Conservation (phyloP, 768 basidiomycete genomes). For the Suillus bovinus region DNA sequence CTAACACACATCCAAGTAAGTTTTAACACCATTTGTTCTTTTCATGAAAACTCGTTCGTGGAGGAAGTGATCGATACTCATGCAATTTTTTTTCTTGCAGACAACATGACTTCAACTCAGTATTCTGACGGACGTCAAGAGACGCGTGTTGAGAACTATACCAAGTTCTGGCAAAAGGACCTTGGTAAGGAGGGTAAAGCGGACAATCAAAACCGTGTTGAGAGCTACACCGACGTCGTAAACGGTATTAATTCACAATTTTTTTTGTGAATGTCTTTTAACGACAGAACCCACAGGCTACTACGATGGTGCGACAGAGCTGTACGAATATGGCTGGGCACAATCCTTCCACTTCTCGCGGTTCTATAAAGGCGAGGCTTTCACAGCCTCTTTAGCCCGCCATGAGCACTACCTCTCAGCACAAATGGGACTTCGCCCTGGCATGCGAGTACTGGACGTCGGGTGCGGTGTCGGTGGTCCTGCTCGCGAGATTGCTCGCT, state of each 20-base stretch:
- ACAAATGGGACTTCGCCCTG: conserved; percentile 79
- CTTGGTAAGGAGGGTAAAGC: conserved; percentile 62
- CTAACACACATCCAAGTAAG: background rate
- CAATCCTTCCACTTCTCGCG: conserved; percentile 96
- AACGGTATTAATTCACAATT: conserved; percentile 56
- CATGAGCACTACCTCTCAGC: conserved; percentile 97
- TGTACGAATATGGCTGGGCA: conserved; percentile 95
- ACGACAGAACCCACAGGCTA: conserved; percentile 57
- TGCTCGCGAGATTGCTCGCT: conserved; percentile 91
- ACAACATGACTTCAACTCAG: conserved; percentile 20
- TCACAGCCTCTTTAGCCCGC: conserved; percentile 71
- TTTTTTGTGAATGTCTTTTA: background rate
- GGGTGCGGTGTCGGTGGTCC: conserved; percentile 99
- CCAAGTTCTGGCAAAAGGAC: conserved; percentile 91
- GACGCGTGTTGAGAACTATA: conserved; percentile 80
- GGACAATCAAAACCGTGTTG: conserved; percentile 73
- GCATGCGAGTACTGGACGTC: conserved; percentile 97
- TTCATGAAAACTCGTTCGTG: background rate
- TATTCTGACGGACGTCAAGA: conserved; percentile 60
- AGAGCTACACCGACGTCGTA: conserved; percentile 89
- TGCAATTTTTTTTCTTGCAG: background rate
- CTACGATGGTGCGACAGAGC: conserved; percentile 94
- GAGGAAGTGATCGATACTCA: conserved; percentile 1
- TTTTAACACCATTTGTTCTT: background rate
- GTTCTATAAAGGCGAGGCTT: conserved; percentile 90